These are phyloP conservation scores for Solanum infundibuliforme DNA, from an alignment of 257 asterid species.

Conservation along the genomic window DNA sequence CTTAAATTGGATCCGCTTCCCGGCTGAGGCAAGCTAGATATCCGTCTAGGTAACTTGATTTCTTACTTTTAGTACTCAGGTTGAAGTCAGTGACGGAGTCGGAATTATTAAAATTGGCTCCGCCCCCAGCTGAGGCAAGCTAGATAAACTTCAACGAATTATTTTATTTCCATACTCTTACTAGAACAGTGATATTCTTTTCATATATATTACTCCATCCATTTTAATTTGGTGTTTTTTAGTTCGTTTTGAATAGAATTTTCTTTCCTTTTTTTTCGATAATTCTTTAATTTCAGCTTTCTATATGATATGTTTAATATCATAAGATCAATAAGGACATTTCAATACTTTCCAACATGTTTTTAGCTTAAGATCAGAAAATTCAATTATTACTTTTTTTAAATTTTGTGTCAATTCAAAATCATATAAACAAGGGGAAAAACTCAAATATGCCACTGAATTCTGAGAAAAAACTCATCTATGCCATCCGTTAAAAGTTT, in stretches of 20 bases:
- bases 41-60: slow-evolving; percentile 3
- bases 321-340: background rate
- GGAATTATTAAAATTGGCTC: too few relatives aligned
- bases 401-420: background rate
- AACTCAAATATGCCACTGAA: too few relatives aligned
- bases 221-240: background rate
- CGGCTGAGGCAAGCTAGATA: background rate
- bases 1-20: too few relatives aligned
- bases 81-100: background rate
- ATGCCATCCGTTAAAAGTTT: background rate
- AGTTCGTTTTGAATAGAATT: too few relatives aligned
- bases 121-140: background rate
- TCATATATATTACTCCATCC: background rate
- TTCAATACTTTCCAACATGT: background rate
- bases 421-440: too few relatives aligned
- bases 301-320: too few relatives aligned
- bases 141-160: background rate
- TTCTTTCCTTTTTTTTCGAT: too few relatives aligned
- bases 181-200: background rate
- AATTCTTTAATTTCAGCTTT: too few relatives aligned
- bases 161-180: background rate
- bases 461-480: too few relatives aligned
- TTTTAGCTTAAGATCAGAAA: too few relatives aligned
- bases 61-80: background rate
- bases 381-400: too few relatives aligned